These are phyloP conservation scores for Candida frijolesensis DNA, from an alignment of 1,139 yeast genomes.

Conservation along the genomic window DNA sequence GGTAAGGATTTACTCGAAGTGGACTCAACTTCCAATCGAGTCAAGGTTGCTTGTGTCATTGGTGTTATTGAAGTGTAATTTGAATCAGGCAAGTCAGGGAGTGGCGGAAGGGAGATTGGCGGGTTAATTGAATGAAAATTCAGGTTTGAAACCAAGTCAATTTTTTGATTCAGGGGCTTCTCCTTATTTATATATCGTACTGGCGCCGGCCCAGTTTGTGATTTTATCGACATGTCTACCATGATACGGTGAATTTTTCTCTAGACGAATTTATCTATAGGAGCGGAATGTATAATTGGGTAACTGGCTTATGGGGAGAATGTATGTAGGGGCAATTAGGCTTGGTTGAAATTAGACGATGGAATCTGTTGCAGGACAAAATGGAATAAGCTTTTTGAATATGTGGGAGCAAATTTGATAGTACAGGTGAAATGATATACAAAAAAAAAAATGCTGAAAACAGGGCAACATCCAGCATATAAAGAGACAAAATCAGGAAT, in stretches of 20 bases:
- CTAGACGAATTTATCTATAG: neutral
- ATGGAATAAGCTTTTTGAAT: neutral
- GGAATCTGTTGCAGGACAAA: neutral
- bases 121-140: neutral
- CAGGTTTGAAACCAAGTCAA: neutral
- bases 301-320: neutral
- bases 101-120: slow-evolving; percentile 1
- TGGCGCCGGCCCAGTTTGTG: neutral
- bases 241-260: neutral
- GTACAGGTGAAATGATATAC: neutral
- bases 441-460: neutral
- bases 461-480: neutral
- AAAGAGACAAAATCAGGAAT: neutral
- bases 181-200: slow-evolving; percentile 3
- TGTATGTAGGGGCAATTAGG: neutral
- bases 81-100: neutral
- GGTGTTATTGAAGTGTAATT: neutral
- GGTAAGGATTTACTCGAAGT: slow-evolving; percentile 34
- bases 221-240: slow-evolving; percentile 1
- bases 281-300: neutral
- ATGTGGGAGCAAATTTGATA: neutral
- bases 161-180: slow-evolving; percentile 1
- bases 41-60: slow-evolving; percentile 17
- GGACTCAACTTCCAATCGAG: slow-evolving; percentile 34
- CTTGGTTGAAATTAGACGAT: neutral